Evolutionary conservation across 2,329 filamentous ascomycete species (phyloP), one percentile per base, ranked within the genome.

Genomic region (Atkinsonella hypoxylon): DNA sequence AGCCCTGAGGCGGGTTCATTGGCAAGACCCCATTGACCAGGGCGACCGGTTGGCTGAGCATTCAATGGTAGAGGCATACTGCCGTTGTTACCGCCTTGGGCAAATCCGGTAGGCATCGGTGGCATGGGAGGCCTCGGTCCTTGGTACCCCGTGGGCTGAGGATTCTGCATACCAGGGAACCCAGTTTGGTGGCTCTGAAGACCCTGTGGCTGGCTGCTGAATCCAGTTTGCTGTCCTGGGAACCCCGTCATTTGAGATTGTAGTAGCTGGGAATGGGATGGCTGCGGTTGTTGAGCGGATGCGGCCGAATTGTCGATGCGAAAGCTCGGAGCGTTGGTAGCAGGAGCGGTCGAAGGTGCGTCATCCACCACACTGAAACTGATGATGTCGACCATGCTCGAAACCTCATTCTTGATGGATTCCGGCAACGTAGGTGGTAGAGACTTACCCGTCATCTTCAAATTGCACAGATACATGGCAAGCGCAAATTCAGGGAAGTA

Each of bases 371-470:
- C 79, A 58, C 85, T 89, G 65, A 98, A 98, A 53, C 89, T 95
- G 63, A 98, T 98, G 51, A 98, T 98, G 64, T 98, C 93, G 40
- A 98, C 93, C 90, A 98, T 97, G 69, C 93, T 95, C 3, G 91
- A 97, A 17, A 98, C 93, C 67, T 98, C 93, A 61, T 98, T 98
- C 71, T 83, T 86, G 57, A 98, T 83, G 53, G 81, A 85, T 32
- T 96, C 89, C 0, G 93, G 93, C 10, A 98, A 75, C 6, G 64
- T 67, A 2, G 75, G 63, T 0, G 93, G 93, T 22, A 98, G 69
- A 0, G 83, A 74, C 68, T 95, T 95, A 53, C 89, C 89, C 0
- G 88, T 93, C 52, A 97, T 75, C 65, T 85, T 93, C 58, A 98
- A 65, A 63, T 97, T 98, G 75, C 93, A 98, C 32, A 98, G 80